A percentile compares a stretch with the other conserved stretches of the same genome.
Evolutionary conservation across 306 rosid genomes (phyloP).

Genomic region (Sindora glabra): DNA sequence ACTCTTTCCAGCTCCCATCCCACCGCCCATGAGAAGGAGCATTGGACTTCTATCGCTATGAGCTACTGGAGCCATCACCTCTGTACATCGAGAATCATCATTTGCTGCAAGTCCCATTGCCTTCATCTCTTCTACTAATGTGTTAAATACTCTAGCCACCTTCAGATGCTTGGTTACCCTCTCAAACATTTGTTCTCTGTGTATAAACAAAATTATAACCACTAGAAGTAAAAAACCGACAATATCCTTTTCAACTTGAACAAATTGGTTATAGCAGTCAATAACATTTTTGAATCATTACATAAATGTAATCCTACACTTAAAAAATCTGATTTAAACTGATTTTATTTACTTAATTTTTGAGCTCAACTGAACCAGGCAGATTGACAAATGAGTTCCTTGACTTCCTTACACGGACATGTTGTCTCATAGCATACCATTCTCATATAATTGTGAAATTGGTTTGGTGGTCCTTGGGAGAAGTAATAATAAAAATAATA

Average conservation of each 20-base stretch:
- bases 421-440: not conserved
- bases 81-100: slow-evolving; percentile 85
- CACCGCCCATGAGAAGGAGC: slow-evolving; percentile 97
- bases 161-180: slow-evolving; percentile 85
- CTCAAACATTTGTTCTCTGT: slow-evolving; percentile 85
- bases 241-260: not conserved
- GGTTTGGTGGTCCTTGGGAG: not conserved
- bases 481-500: not conserved
- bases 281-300: no score
- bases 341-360: no score
- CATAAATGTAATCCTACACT: no score
- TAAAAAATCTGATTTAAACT: no score
- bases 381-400: not conserved
- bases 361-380: no score
- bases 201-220: no score
- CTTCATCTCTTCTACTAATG: slow-evolving; percentile 90
- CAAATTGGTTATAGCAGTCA: no score
- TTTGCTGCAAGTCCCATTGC: slow-evolving; percentile 76
- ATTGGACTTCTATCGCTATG: slow-evolving; percentile 89
- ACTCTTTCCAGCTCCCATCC: slow-evolving; percentile 99
- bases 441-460: not conserved
- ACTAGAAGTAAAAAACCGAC: no score
- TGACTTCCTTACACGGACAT: not conserved
- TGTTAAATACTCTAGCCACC: slow-evolving; percentile 88
- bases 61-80: slow-evolving; percentile 97